Evolutionary conservation across 495 filamentous ascomycete genomes (phyloP), one percentile per base, ranked within the genome.

Genomic region (Immersiella caudata): DNA sequence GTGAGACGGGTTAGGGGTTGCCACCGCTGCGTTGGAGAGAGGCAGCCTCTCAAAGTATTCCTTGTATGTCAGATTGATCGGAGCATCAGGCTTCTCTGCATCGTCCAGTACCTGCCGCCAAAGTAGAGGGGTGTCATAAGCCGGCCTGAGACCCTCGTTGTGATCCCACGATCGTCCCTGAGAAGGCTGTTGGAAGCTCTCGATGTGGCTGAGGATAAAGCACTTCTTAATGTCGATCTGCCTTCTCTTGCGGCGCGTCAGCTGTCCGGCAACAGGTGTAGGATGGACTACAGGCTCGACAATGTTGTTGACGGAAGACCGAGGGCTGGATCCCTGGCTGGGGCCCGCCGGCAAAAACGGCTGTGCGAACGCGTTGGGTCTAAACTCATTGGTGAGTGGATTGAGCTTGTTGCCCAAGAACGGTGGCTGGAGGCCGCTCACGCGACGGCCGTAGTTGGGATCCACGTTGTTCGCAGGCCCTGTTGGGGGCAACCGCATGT

Each of bases 331-430:
- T 20, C 86, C 81, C 66, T 81, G 82, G 69, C 86, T 89, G 58
- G 82, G 84, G 67, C 82, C 85, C 69, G 82, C 85, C n/a, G 92
- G 93, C 67, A 85, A 92, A 78, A 97, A 96, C 0, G 89, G 81
- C 54, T 82, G 88, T 3, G 93, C 93, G 49, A 90, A 88, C 9
- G 92, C 87, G 71, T 89, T 94, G 3, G 93, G 93, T 69, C 89
- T 87, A 79, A 97, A 97, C 72, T 96, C 93, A 71, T 88, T 84
- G 33, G 90, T 93, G 59, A 87, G 89, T 1, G 91, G 92, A 70
- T 96, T 96, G 79, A 96, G 86, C 75, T 92, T 90, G 26, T 83
- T 83, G 11, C 86, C 84, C 54, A 84, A 79, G 62, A 78, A 81
- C 20, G 83, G 80, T 27, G 70, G 76, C 18, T 78, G 71, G 11